Base-by-base conservation (phyloP, 2,329 filamentous ascomycete genomes). In the Colletotrichum gloeosporioides region DNA sequence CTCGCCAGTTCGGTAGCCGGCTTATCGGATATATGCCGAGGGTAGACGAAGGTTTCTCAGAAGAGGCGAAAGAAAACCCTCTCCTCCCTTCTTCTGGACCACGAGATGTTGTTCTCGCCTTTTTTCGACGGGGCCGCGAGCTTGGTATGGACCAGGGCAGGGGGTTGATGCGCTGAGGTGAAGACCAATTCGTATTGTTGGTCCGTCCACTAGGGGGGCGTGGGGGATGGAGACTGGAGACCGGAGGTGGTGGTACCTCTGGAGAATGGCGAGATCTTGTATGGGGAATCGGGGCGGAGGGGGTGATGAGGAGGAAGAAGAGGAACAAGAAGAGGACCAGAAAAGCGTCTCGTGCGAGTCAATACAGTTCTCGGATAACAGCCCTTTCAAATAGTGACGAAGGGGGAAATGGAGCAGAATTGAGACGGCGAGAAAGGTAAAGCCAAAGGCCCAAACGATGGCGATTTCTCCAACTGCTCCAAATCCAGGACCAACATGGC, bases 111-210 rank as follows among this genome's bases (percentile, higher is more conserved):
- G 64, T 69, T 73, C 64, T 76, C 65, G 70, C 74, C 70, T 59
- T 74, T 68, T 69, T 76, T 63, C 65, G 25, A 73, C 70, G 70
- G 74, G 74, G 74, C 70, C 59, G 36, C 64, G 27, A 69, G 70
- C 70, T 76, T 62, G 74, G 70, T 29, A 53, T 29, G 29, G 71
- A 49, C 74, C 31, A 29, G 73, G 73, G 34, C 49, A 64, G 44
- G 69, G 73, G 64, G 64, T 73, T 3, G 59, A 73, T 73, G 57
- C 34, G 70, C 70, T 76, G 74, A 74, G 64, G 74, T 65, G 64
- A 74, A 61, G 70, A 74, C 65, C 70, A 62, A 74, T 74, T 73
- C 59, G 74, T 76, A 69, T 74, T 62, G 44, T 74, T 76, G 65
- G 70, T 66, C 71, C 74, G 74, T 66, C 49, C 65, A 61, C 49